phyloP scores from a whole-genome alignment of 192 early-diverging fungal species.

The Chytriomyces sp. region DNA sequence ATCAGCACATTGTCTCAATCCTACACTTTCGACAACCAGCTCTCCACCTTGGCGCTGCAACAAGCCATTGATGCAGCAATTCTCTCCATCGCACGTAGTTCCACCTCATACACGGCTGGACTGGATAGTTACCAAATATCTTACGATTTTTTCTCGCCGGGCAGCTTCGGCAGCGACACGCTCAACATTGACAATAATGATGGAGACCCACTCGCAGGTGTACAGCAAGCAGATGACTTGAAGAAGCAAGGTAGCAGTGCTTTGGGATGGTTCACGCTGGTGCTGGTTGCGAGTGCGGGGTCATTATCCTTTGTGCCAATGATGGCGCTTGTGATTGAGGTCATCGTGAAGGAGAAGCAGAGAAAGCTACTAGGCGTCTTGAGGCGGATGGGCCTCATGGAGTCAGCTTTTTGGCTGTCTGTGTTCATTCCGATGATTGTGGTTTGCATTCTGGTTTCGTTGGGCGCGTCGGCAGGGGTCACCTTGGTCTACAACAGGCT shows the following conservation, averaged over 20 bases:
- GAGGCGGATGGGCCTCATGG: slow-evolving; percentile 33
- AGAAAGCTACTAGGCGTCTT: slow-evolving; percentile 19
- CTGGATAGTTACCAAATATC: background rate
- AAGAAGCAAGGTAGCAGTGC: background rate
- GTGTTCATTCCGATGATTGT: slow-evolving; percentile 13
- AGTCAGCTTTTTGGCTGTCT: slow-evolving; percentile 24
- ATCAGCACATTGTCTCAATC: background rate
- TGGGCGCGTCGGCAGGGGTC: slow-evolving; percentile 16
- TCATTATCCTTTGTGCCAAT: slow-evolving; percentile 18
- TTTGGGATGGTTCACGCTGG: slow-evolving; percentile 3
- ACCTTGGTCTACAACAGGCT: background rate
- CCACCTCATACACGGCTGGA: background rate
- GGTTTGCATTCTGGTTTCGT: slow-evolving; percentile 1
- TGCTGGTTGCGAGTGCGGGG: slow-evolving; percentile 11
- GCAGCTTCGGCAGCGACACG: background rate
- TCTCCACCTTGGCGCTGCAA: background rate
- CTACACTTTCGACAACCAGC: background rate
- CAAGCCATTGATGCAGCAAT: slow-evolving; percentile 28
- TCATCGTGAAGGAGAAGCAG: slow-evolving; percentile 33
- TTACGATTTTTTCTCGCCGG: slow-evolving; percentile 27
- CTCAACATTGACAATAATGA: background rate
- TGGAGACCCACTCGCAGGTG: background rate
- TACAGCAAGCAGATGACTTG: too few relatives aligned
- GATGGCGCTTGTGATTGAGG: slow-evolving; percentile 26
- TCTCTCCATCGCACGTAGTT: slow-evolving; percentile 14